Base-by-base conservation (phyloP, 306 rosid species). In the Alnus rubra region DNA sequence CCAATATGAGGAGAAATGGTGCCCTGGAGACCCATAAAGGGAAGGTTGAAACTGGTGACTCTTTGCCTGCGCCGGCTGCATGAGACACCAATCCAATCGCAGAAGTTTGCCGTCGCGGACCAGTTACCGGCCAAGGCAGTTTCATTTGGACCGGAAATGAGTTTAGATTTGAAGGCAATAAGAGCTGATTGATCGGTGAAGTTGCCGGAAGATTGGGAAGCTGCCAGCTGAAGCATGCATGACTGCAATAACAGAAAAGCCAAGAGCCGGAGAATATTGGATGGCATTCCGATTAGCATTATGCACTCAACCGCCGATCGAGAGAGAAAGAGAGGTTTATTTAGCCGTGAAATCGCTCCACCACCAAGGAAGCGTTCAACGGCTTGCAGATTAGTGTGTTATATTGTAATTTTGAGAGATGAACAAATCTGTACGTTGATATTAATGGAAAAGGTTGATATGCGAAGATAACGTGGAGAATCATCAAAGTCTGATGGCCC, bases 41-140 rank as follows among this genome's bases (percentile, higher is more conserved):
- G 12, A 30, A 63, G 69, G 47, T 33, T 0, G n/a, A 63, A 63
- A 37, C 10, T 10, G 1, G 23, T 63, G 4, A 33, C 69, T 35
- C 69, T 63, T 63, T 33, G 69, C 42, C 69, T 63, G n/a, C 23
- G 47, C 35, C 23, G 69, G 10, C 47, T 63, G 31, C 69, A 63
- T 3, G 47, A 63, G 47, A 63, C 47, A n/a, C 69, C 47, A 63
- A 63, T 31, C 69, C 69, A 63, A 15, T 35, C 14, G 16, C 69
- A 63, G 69, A 63, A 33, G 45, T 63, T 33, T 2, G 45, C 14
- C 14, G 10, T 5, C 3, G 45, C 33, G 69, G 69, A 63, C 47
- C 69, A 63, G 47, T 63, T 63, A 33, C 45, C 45, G 16, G 5
- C 47, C 3, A 63, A 63, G 4, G 5, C 44, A 14, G 47, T 13